Evolutionary conservation across 108 stramenopile genomes (phyloP).

Genomic region (Nannochloropsis oceanica): DNA sequence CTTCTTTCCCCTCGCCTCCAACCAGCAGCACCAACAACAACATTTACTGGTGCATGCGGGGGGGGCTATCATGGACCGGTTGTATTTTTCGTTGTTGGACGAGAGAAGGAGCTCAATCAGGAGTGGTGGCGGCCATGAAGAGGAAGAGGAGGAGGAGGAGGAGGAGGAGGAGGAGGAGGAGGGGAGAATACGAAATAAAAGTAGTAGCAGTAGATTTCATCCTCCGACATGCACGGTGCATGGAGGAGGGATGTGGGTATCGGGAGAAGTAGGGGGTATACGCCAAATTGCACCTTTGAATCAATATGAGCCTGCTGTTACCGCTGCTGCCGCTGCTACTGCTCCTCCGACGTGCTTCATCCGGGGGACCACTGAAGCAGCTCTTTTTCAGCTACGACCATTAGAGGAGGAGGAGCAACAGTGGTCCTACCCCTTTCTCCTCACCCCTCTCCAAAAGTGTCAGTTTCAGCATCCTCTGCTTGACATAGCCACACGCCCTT

Average conservation of each 20-base stretch:
- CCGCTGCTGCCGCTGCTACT: neutral
- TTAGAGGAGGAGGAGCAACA: neutral
- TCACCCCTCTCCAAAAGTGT: neutral
- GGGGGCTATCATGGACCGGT: neutral
- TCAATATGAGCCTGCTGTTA: neutral
- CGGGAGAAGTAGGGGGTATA: neutral
- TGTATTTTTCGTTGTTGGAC: neutral
- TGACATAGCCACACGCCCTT: neutral
- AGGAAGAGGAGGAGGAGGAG: neutral
- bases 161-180: neutral
- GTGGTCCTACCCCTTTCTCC: neutral
- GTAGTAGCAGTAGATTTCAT: too few species aligned
- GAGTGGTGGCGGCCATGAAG: too few species aligned
- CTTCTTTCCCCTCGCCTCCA: neutral
- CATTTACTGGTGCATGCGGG: neutral
- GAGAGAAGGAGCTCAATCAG: neutral
- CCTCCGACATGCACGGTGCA: too few species aligned
- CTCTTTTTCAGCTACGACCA: neutral
- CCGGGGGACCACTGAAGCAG: neutral
- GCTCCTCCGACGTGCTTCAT: neutral
- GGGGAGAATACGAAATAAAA: too few species aligned
- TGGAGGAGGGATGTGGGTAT: too few species aligned
- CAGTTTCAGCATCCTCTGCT: neutral
- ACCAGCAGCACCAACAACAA: neutral
- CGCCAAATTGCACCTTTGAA: neutral